Conservation (phyloP, 257 asterid species). For the Fraxinus excelsior region DNA sequence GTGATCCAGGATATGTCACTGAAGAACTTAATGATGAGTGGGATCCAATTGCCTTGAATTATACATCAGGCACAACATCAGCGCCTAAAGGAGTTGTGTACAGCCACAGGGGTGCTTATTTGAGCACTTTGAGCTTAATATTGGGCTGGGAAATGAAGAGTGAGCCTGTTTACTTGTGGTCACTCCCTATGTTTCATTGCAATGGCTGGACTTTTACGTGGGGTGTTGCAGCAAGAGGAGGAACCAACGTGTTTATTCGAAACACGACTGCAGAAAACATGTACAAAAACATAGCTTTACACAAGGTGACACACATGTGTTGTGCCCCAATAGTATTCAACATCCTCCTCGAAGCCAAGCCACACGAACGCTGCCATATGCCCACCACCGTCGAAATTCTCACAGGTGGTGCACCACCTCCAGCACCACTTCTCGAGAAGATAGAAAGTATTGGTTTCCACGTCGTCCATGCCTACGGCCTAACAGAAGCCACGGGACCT, state of each 20-base stretch:
- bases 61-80: conserved; percentile 89
- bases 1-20: conserved; percentile 37
- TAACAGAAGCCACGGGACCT: conserved; percentile 92
- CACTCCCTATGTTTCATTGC: conserved; percentile 96
- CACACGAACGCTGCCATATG: conserved; percentile 48
- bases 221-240: conserved; percentile 93
- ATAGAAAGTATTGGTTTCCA: conserved; percentile 70
- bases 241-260: conserved; percentile 85
- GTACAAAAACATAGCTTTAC: conserved; percentile 47
- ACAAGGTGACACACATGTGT: conserved; percentile 87
- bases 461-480: conserved; percentile 82
- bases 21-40: conserved; percentile 62
- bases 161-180: conserved; percentile 80
- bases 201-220: conserved; percentile 96
- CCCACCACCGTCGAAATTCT: conserved; percentile 47
- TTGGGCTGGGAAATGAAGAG: conserved; percentile 80
- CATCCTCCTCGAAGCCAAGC: conserved; percentile 60
- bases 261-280: conserved; percentile 64
- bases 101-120: conserved; percentile 82
- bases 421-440: conserved; percentile 55
- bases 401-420: conserved; percentile 91
- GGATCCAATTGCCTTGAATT: conserved; percentile 80
- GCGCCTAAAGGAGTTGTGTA: conserved; percentile 87
- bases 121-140: conserved; percentile 69
- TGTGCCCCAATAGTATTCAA: conserved; percentile 79